Evolutionary conservation across 495 filamentous ascomycete genomes (phyloP).

Genomic region (Penicillium cataractarum): DNA sequence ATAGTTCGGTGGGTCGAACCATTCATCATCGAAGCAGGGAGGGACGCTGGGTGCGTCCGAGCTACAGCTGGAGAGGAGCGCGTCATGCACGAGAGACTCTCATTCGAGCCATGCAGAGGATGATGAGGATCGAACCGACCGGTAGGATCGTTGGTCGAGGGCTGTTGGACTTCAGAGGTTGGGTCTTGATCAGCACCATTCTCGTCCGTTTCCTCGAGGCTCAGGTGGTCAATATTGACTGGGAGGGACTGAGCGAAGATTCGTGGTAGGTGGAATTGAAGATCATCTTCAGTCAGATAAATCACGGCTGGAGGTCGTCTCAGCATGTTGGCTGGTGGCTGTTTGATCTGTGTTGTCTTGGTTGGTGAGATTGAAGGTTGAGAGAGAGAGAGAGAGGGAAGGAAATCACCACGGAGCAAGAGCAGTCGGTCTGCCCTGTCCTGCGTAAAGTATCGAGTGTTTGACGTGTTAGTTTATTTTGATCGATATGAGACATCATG

Average conservation of each 20-base stretch:
- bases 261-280: slow-evolving; percentile 38
- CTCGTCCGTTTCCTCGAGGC: slow-evolving; percentile 20
- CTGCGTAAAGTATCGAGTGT: neutral
- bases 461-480: neutral
- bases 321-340: slow-evolving; percentile 53
- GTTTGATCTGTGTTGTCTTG: neutral
- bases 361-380: neutral
- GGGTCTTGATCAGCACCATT: slow-evolving; percentile 14
- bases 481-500: neutral
- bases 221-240: slow-evolving; percentile 23
- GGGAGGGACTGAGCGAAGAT: slow-evolving; percentile 24
- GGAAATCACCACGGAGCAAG: slow-evolving; percentile 4
- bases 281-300: slow-evolving; percentile 54
- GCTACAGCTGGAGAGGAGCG: neutral
- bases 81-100: slow-evolving; percentile 6
- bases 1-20: slow-evolving; percentile 19
- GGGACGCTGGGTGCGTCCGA: neutral
- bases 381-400: neutral
- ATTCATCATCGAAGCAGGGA: slow-evolving; percentile 3
- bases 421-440: neutral
- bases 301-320: slow-evolving; percentile 57
- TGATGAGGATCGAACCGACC: neutral
- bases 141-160: slow-evolving; percentile 7
- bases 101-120: neutral
- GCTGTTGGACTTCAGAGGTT: neutral